Evolutionary conservation across 75 land plant genomes (phyloP), one percentile per base, ranked within the genome.

Genomic region (Chamaecyparis obtusa): DNA sequence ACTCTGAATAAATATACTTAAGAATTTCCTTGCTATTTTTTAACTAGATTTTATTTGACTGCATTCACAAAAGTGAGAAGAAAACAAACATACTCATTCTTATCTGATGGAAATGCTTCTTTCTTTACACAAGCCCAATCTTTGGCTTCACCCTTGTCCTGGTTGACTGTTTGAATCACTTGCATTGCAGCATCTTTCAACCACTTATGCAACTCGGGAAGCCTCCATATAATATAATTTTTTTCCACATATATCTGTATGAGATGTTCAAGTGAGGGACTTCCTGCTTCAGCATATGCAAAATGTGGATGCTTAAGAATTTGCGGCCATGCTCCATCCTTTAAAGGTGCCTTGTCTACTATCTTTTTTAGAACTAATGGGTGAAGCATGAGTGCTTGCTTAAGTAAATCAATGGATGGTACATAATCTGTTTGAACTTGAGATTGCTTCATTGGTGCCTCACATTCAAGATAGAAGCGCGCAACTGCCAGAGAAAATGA

Each of bases 321-420:
- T 72, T 90, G 90, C n/a, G 86, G 87, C 99, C 99, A 98, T n/a
- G 86, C 90, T 83, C 89, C 90, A 60, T 96, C 99, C 83, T 98
- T 98, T 37, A 98, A 84, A 72, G 99, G 99, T 69, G 98, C 97
- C 87, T 95, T 96, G 41, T 60, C 94, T 6, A 96, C 99, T 15
- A 98, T 85, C 84, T 92, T 96, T 72, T 91, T 93, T 3, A 98
- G 88, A 7, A 94, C 94, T 17, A 89, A 85, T 60, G 99, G 99
- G 78, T 98, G 99, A 80, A 98, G 96, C 99, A 96, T 92, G 87
- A 98, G 87, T 32, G 99, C 99, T 84, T 98, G 99, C 86, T 93
- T 94, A 93, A 98, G 90, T 46, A 96, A 96, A 83, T 94, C 93
- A 82, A 56, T 55, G 77, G 99, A 92, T 67, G 92, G 83, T 83